A percentile compares a stretch with the other conserved stretches of the same genome.
Evolutionary conservation across 306 rosid genomes (phyloP).

Genomic region (Cicer judaicum): DNA sequence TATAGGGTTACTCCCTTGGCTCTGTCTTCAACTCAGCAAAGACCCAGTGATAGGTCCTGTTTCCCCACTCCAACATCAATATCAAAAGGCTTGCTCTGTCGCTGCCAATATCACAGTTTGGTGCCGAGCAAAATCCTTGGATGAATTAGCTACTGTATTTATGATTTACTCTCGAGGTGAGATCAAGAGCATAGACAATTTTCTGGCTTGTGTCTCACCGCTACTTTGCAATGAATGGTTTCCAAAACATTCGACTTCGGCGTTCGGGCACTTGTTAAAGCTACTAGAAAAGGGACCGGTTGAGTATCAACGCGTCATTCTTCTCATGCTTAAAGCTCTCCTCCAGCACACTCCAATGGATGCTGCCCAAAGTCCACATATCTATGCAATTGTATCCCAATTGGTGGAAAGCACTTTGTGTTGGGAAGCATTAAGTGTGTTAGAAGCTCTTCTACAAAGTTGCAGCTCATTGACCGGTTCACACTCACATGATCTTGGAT

Average conservation of each 20-base stretch:
- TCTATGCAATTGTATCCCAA: slow-evolving; percentile 94
- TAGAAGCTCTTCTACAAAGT: slow-evolving; percentile 97
- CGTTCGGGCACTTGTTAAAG: slow-evolving; percentile 91
- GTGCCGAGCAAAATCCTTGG: slow-evolving; percentile 93
- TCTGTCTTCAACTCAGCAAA: slow-evolving; percentile 91
- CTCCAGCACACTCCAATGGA: slow-evolving; percentile 99
- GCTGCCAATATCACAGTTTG: slow-evolving; percentile 85
- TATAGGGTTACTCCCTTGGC: slow-evolving; percentile 97
- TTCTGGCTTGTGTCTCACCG: slow-evolving; percentile 94
- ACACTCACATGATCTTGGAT: slow-evolving; percentile 70
- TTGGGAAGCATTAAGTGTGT: slow-evolving; percentile 96
- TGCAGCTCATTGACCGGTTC: slow-evolving; percentile 89
- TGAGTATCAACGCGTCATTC: slow-evolving; percentile 94
- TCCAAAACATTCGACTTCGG: slow-evolving; percentile 91
- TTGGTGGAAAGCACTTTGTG: slow-evolving; percentile 95
- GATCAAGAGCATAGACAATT: slow-evolving; percentile 75
- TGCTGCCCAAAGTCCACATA: slow-evolving; percentile 98
- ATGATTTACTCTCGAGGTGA: slow-evolving; percentile 84
- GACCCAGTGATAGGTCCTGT: slow-evolving; percentile 76
- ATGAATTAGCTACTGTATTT: slow-evolving; percentile 87
- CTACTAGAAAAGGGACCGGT: slow-evolving; percentile 93
- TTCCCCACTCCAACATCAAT: slow-evolving; percentile 91
- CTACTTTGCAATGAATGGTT: slow-evolving; percentile 91
- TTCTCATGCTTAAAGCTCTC: slow-evolving; percentile 92
- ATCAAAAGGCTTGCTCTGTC: slow-evolving; percentile 92